phyloP scores from a whole-genome alignment of 371 early-diverging fungal species.

The Zychaea mexicana region DNA sequence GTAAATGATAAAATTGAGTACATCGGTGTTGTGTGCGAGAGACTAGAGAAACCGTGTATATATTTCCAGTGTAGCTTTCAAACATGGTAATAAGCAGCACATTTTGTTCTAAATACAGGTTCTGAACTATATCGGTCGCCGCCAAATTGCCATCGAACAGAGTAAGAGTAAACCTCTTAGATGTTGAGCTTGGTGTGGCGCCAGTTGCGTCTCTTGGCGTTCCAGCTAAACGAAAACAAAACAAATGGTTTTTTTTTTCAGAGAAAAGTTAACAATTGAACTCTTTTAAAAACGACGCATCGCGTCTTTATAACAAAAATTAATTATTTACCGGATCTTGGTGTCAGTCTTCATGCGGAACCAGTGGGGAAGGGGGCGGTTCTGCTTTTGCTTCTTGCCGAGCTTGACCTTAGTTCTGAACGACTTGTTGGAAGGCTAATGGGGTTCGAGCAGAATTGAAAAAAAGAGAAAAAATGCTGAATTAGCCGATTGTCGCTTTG shows the following conservation, averaged over 20 bases:
- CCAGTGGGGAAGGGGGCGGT: constrained; percentile 98
- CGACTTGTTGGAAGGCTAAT: constrained; percentile 92
- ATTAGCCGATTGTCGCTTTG: no score
- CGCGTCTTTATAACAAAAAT: neutral
- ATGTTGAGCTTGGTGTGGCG: constrained; percentile 95
- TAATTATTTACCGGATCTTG: constrained; percentile 69
- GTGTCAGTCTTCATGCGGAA: constrained; percentile 95
- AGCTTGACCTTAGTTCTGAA: constrained; percentile 97
- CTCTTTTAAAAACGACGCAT: neutral
- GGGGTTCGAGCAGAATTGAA: no score
- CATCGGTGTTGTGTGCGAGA: no score
- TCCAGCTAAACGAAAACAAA: constrained; percentile 65
- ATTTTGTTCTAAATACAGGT: no score
- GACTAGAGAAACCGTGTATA: no score
- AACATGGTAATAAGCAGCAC: no score
- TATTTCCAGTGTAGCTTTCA: no score
- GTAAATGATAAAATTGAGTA: no score
- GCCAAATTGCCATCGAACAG: no score
- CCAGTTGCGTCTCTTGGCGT: constrained; percentile 98
- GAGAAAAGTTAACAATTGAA: neutral
- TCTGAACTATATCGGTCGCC: no score
- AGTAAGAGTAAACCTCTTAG: constrained; percentile 42
- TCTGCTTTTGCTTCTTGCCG: constrained; percentile 98
- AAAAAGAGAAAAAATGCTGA: neutral
- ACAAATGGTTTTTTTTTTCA: neutral